Evolutionary conservation across 2,329 filamentous ascomycete species (phyloP).

Genomic region (Diaporthe ilicicola): DNA sequence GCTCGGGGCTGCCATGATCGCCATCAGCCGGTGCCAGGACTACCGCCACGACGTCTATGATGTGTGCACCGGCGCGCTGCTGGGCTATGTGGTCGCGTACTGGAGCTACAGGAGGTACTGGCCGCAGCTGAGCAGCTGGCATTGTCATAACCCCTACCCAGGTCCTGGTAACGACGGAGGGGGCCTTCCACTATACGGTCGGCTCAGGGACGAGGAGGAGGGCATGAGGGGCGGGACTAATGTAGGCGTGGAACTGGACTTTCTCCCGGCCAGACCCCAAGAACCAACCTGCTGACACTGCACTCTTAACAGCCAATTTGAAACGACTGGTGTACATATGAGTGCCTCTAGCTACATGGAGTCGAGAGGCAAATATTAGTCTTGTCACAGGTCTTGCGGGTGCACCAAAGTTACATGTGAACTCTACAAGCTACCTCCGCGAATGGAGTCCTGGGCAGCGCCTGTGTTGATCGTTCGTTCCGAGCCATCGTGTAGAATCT

Average conservation of each 20-base stretch:
- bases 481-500: not conserved
- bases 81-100: conserved; percentile 68
- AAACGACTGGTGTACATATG: not conserved
- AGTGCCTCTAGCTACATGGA: not conserved
- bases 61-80: conserved; percentile 66
- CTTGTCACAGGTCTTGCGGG: not conserved
- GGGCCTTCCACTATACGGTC: conserved; percentile 44
- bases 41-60: conserved; percentile 78
- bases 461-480: not conserved
- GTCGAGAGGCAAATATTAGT: not conserved
- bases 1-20: conserved; percentile 71
- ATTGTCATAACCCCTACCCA: conserved; percentile 67
- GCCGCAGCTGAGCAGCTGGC: conserved; percentile 60
- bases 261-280: conserved; percentile 31
- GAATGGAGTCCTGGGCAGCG: not conserved
- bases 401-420: not conserved
- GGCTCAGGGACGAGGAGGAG: conserved; percentile 64
- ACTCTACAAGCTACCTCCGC: not conserved
- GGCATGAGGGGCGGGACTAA: conserved; percentile 44
- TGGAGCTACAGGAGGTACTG: conserved; percentile 74
- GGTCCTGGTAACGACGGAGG: conserved; percentile 42
- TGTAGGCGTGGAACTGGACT: conserved; percentile 50
- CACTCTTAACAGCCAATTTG: conserved; percentile 25
- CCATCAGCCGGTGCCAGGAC: conserved; percentile 74
- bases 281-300: conserved; percentile 33